Evolutionary conservation across 2,329 filamentous ascomycete genomes (phyloP).

Genomic region (Bipolaris bicolor): DNA sequence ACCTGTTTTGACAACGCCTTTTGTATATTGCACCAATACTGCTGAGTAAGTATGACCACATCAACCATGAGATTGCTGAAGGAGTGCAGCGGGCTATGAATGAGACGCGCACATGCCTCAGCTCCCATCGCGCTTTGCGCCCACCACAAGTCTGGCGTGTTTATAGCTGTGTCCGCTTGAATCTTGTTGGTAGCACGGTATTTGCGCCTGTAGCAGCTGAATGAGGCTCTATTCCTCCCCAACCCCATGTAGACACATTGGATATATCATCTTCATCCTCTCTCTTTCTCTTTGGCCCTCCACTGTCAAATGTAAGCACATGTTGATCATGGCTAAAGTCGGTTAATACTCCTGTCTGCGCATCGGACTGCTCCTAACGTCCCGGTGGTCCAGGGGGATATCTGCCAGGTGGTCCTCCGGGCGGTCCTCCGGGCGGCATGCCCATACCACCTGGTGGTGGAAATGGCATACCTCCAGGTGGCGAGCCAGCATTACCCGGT

Average conservation of each 20-base stretch:
- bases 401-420: constrained; percentile 30
- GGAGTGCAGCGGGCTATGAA: not conserved
- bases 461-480: constrained; percentile 41
- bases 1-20: not conserved
- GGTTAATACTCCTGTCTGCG: constrained; percentile 13
- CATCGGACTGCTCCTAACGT: constrained; percentile 28
- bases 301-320: constrained; percentile 3
- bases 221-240: constrained; percentile 7
- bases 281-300: constrained; percentile 16
- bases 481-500: constrained; percentile 35
- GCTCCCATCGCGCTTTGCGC: not conserved
- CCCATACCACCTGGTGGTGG: constrained; percentile 20
- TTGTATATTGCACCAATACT: not conserved
- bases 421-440: constrained; percentile 34
- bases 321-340: constrained; percentile 8
- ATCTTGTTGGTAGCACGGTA: constrained; percentile 19
- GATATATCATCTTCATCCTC: constrained; percentile 26
- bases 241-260: constrained; percentile 16
- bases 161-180: constrained; percentile 12
- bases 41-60: constrained; percentile 16
- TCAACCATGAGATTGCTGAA: constrained; percentile 16
- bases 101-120: constrained; percentile 1
- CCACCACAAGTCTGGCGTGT: not conserved
- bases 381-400: constrained; percentile 38
- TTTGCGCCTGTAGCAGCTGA: constrained; percentile 33